Evolutionary conservation across 2,329 filamentous ascomycete genomes (phyloP).

Genomic region (Ciborinia camelliae): DNA sequence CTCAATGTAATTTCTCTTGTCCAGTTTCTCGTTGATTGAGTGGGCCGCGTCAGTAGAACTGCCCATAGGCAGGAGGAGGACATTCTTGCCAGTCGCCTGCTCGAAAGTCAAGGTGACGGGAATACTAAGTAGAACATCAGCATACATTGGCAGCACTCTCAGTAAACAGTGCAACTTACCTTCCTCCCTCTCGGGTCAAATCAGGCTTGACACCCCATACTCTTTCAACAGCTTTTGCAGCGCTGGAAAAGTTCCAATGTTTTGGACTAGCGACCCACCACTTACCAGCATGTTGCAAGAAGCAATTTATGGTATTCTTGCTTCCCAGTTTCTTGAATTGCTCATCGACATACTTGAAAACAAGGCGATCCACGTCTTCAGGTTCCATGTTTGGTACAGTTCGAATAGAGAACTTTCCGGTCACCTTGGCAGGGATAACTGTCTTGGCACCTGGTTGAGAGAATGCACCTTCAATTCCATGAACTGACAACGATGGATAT

Average conservation of each 20-base stretch:
- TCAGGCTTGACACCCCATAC: slow-evolving; percentile 94
- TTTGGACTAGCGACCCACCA: slow-evolving; percentile 98
- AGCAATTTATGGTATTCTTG: slow-evolving; percentile 86
- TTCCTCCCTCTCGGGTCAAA: slow-evolving; percentile 92
- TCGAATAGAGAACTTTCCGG: slow-evolving; percentile 96
- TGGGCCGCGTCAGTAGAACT: slow-evolving; percentile 95
- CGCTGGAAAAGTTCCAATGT: slow-evolving; percentile 98
- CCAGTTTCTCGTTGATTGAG: slow-evolving; percentile 97
- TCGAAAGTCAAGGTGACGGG: slow-evolving; percentile 97
- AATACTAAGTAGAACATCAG: slow-evolving; percentile 57
- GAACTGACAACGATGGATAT: slow-evolving; percentile 87
- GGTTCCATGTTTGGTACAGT: slow-evolving; percentile 98
- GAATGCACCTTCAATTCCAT: slow-evolving; percentile 94
- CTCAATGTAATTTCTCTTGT: slow-evolving; percentile 96
- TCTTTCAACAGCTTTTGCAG: slow-evolving; percentile 90
- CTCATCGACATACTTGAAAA: slow-evolving; percentile 78
- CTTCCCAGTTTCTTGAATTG: slow-evolving; percentile 82
- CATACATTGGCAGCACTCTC: background rate
- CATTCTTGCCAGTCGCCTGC: slow-evolving; percentile 96
- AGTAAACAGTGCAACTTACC: slow-evolving; percentile 47
- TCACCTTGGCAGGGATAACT: slow-evolving; percentile 96
- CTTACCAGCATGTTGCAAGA: slow-evolving; percentile 85
- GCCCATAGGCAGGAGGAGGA: slow-evolving; percentile 92
- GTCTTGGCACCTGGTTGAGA: slow-evolving; percentile 93
- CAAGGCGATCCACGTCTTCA: slow-evolving; percentile 78